phyloP scores from a whole-genome alignment of 2,329 filamentous ascomycete species.

The Ophiocordyceps australis region DNA sequence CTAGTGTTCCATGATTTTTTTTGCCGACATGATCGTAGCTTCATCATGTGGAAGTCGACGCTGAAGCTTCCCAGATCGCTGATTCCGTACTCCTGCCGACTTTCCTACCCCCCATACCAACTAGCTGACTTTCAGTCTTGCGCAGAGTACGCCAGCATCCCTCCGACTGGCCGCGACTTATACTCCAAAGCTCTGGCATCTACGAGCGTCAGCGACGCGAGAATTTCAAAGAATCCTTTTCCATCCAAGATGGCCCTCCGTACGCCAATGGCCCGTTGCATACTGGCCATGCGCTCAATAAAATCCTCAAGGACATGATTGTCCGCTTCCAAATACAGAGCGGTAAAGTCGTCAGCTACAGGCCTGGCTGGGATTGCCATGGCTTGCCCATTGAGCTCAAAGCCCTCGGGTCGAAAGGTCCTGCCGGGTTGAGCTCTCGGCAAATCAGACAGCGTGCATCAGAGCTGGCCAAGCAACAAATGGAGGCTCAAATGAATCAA shows the following conservation, averaged over 20 bases:
- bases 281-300: constrained; percentile 89
- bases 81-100: constrained; percentile 46
- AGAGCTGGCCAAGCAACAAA: constrained; percentile 46
- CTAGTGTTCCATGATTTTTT: no score
- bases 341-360: constrained; percentile 53
- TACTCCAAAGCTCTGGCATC: constrained; percentile 53
- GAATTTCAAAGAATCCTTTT: no score
- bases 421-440: no score
- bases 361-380: constrained; percentile 96
- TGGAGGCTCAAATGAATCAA: constrained; percentile 53
- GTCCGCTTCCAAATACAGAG: constrained; percentile 63
- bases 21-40: not conserved
- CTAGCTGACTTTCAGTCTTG: constrained; percentile 1
- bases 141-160: constrained; percentile 31
- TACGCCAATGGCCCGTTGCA: constrained; percentile 91
- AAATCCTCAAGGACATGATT: constrained; percentile 91
- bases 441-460: constrained; percentile 49
- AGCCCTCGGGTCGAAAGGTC: constrained; percentile 56
- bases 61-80: constrained; percentile 57
- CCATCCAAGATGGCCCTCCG: constrained; percentile 87
- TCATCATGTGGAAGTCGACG: constrained; percentile 56
- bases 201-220: constrained; percentile 86
- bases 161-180: constrained; percentile 35
- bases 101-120: not conserved
- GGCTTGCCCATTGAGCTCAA: constrained; percentile 95